Evolutionary conservation across 768 basidiomycete species (phyloP).

Genomic region (Pholiota microspora): DNA sequence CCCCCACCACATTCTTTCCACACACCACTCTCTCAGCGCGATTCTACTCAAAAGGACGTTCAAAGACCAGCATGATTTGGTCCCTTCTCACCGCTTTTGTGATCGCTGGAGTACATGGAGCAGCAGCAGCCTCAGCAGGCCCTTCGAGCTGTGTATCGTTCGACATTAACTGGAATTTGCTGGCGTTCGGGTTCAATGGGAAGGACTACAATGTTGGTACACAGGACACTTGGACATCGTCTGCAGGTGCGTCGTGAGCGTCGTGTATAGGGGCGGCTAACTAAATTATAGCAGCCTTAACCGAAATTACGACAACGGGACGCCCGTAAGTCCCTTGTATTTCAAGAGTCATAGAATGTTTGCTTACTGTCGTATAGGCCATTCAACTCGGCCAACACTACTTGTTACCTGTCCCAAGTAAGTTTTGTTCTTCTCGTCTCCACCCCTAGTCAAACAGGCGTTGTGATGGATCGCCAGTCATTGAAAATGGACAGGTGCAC

Average conservation of each 20-base stretch:
- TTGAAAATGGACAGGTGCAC: background rate
- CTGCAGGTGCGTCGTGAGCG: conserved; percentile 31
- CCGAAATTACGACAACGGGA: conserved; percentile 70
- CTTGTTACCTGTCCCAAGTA: conserved; percentile 74
- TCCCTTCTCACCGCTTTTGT: conserved; percentile 19
- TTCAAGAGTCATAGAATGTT: background rate
- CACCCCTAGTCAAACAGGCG: background rate
- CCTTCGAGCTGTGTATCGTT: conserved; percentile 67
- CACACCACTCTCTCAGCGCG: background rate
- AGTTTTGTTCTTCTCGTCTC: conserved; percentile 9
- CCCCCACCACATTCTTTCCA: conserved; percentile 3
- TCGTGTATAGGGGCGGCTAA: conserved; percentile 24
- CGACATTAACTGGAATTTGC: conserved; percentile 78
- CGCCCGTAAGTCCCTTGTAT: conserved; percentile 59
- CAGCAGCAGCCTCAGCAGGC: conserved; percentile 19
- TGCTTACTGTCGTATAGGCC: conserved; percentile 39
- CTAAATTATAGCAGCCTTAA: conserved; percentile 31
- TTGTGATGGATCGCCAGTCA: background rate
- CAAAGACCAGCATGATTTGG: conserved; percentile 14
- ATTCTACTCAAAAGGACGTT: background rate
- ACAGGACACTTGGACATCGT: conserved; percentile 60
- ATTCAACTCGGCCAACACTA: conserved; percentile 60
- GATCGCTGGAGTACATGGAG: conserved; percentile 14
- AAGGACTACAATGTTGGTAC: conserved; percentile 84
- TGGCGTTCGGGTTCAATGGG: conserved; percentile 80